A percentile compares a stretch with the other conserved stretches of the same genome.
These are phyloP conservation scores for Hemileccinum rubropunctum DNA, from an alignment of 768 basidiomycete species.

Conservation along the genomic window DNA sequence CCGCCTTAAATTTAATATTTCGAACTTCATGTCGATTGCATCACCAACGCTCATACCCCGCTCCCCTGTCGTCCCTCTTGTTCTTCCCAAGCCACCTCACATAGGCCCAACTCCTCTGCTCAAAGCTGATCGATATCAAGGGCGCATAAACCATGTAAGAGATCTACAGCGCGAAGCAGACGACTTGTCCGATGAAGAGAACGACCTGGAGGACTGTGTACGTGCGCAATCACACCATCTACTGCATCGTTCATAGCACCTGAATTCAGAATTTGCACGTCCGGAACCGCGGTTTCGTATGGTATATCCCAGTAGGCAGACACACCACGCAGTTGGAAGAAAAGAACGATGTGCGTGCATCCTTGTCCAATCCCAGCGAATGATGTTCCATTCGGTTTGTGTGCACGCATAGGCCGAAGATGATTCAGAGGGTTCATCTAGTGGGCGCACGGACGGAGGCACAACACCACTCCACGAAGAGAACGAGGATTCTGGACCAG, in stretches of 20 bases:
- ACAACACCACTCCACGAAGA: constrained; percentile 35
- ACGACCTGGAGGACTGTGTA: constrained; percentile 75
- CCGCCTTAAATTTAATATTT: too few species aligned
- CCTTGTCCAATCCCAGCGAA: background rate
- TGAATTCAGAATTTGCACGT: constrained; percentile 51
- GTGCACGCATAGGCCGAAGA: constrained; percentile 36
- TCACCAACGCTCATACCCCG: constrained; percentile 75
- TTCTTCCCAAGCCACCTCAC: constrained; percentile 65
- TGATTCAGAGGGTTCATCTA: constrained; percentile 34
- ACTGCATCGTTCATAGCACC: background rate
- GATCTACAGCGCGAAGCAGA: constrained; percentile 77
- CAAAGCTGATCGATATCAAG: constrained; percentile 45
- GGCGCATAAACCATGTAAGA: constrained; percentile 58
- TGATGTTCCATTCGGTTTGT: background rate
- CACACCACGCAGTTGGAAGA: constrained; percentile 75
- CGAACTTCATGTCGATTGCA: constrained; percentile 53
- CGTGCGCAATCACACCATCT: constrained; percentile 18
- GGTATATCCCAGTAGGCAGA: constrained; percentile 72
- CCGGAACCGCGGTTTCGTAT: constrained; percentile 63
- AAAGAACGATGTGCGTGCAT: constrained; percentile 68
- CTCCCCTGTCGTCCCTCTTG: constrained; percentile 56
- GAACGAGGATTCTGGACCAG: constrained; percentile 39
- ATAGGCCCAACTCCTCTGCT: constrained; percentile 63
- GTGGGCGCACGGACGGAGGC: constrained; percentile 30
- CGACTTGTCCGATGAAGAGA: constrained; percentile 82